Evolutionary conservation across 2,329 filamentous ascomycete genomes (phyloP).

Genomic region (Colletotrichum euphorbiae): DNA sequence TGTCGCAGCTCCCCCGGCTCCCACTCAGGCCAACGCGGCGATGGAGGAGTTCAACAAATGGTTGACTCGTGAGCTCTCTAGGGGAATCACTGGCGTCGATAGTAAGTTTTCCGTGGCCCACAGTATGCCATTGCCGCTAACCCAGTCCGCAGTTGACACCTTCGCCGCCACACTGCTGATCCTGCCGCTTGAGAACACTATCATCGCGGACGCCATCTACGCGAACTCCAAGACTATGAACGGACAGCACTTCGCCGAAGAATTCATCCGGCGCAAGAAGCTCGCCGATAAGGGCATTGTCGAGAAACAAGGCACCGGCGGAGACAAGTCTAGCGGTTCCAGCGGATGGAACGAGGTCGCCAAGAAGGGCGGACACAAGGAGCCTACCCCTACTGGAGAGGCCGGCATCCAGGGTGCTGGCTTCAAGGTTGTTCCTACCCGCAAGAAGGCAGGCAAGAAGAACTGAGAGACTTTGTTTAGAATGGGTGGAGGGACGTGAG

Average conservation of each 20-base stretch:
- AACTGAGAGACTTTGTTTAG: conserved; percentile 47
- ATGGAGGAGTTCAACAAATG: conserved; percentile 96
- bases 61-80: conserved; percentile 82
- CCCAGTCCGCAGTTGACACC: conserved; percentile 71
- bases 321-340: conserved; percentile 59
- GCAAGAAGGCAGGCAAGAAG: conserved; percentile 91
- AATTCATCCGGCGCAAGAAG: conserved; percentile 93
- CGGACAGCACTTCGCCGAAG: conserved; percentile 90
- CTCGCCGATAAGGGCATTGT: conserved; percentile 92
- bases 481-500: background rate
- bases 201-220: conserved; percentile 93
- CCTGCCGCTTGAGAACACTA: conserved; percentile 80
- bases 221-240: conserved; percentile 89
- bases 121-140: conserved; percentile 46
- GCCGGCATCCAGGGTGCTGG: conserved; percentile 63
- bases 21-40: conserved; percentile 65
- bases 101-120: conserved; percentile 56
- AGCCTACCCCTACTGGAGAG: conserved; percentile 55
- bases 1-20: conserved; percentile 58
- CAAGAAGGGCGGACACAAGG: conserved; percentile 80
- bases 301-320: conserved; percentile 74
- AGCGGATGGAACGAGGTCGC: conserved; percentile 94
- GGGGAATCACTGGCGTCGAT: conserved; percentile 72
- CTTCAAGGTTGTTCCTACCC: conserved; percentile 91
- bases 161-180: conserved; percentile 82